phyloP scores from a whole-genome alignment of 73 alveolate genomes.

The Stentor roeselii region DNA sequence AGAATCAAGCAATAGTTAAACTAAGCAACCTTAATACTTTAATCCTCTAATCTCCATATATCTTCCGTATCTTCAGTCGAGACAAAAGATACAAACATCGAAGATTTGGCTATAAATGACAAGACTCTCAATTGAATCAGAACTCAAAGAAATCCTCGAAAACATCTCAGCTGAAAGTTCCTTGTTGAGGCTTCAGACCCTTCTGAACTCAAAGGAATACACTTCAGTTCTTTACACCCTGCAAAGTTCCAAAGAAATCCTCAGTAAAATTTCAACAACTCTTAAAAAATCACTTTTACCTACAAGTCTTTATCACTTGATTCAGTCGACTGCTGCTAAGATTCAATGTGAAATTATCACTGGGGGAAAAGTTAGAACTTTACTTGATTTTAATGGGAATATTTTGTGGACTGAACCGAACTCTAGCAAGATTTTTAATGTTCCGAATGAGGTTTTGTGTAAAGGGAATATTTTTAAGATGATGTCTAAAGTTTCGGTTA shows the following conservation, averaged over 20 bases:
- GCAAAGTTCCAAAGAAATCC: slow-evolving; percentile 6
- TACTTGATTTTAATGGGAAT: slow-evolving; percentile 17
- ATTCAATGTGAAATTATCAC: background rate
- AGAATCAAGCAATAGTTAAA: background rate
- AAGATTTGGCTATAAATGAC: background rate
- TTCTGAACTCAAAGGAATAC: background rate
- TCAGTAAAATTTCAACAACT: background rate
- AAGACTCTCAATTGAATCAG: background rate
- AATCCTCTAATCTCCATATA: too few relatives aligned
- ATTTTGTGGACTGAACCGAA: slow-evolving; percentile 11
- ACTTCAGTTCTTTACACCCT: background rate
- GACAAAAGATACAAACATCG: too few relatives aligned
- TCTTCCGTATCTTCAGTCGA: too few relatives aligned
- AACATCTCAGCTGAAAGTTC: background rate
- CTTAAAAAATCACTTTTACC: background rate
- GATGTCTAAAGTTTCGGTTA: background rate
- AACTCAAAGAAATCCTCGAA: background rate
- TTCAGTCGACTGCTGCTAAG: background rate
- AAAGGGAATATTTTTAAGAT: background rate
- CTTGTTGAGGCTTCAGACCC: background rate
- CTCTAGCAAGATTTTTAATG: background rate
- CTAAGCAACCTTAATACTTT: background rate
- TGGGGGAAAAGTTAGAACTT: background rate
- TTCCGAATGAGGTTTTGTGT: background rate
- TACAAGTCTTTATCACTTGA: background rate